These are phyloP conservation scores for Penicillium sp. DNA, from an alignment of 2,329 filamentous ascomycete species.

Conservation along the genomic window DNA sequence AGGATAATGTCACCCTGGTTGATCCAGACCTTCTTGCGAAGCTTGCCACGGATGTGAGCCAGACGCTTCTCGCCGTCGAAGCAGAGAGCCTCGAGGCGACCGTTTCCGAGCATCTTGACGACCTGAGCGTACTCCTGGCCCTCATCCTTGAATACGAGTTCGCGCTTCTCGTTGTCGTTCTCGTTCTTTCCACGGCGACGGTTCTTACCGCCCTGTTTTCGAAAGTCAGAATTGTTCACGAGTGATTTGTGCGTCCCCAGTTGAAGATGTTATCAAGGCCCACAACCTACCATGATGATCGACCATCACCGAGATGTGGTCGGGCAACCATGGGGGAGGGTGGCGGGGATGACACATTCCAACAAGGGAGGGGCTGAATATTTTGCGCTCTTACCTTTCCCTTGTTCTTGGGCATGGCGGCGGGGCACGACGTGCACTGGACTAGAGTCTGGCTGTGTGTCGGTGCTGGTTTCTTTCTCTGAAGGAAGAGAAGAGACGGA, in stretches of 20 bases:
- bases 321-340: slow-evolving; percentile 7
- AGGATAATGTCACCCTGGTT: slow-evolving; percentile 97
- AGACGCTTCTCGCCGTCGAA: slow-evolving; percentile 91
- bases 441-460: slow-evolving; percentile 23
- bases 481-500: slow-evolving; percentile 21
- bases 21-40: slow-evolving; percentile 99
- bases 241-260: neutral
- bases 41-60: slow-evolving; percentile 89
- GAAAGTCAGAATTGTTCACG: slow-evolving; percentile 32
- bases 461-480: slow-evolving; percentile 16
- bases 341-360: slow-evolving; percentile 28
- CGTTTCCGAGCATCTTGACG: slow-evolving; percentile 95
- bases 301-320: slow-evolving; percentile 3
- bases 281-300: neutral
- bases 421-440: slow-evolving; percentile 32
- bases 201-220: slow-evolving; percentile 89
- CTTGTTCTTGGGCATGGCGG: slow-evolving; percentile 97
- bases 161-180: slow-evolving; percentile 98
- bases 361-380: slow-evolving; percentile 31
- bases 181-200: slow-evolving; percentile 98
- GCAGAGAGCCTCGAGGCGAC: slow-evolving; percentile 88
- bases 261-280: neutral
- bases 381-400: slow-evolving; percentile 75
- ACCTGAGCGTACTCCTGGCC: slow-evolving; percentile 91
- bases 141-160: slow-evolving; percentile 98